Evolutionary conservation across 176 grass and related monocot genomes (phyloP), one percentile per base, ranked within the genome.

Genomic region (Luzula sylvatica): DNA sequence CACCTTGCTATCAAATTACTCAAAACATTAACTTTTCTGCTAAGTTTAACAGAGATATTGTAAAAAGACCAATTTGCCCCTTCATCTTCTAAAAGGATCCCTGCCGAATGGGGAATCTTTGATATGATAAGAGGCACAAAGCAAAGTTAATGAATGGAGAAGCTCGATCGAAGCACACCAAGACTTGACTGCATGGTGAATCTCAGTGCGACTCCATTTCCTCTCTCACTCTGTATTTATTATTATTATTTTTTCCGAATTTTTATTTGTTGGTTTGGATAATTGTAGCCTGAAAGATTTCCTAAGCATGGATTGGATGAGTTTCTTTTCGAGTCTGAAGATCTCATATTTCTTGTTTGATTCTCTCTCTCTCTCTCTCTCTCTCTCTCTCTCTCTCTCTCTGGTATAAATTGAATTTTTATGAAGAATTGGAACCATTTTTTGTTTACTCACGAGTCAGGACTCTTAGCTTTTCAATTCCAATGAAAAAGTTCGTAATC

Each of bases 291-390:
- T 18, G 23, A 46, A 8, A 50, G 46, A 21, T 50, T 52, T 52
- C 60, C 69, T 15, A 22, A 42, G 53, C 53, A 79, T 42, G 61
- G 61, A 63, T 53, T 72, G 68, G 54, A 43, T 11, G 61, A 61
- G 7, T 68, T 79, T 26, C 19, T 79, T 17, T 55, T 72, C 45
- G 75, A 67, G 42, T 58, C 54, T 1, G 75, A 79, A 61, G 75
- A 72, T 17, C 68, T 79, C 26, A 40, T 67, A 51, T 52, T 79
- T 32, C 75, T 72, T 69, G 75, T 79, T 50, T 47, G 27, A 7
- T 46, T 54, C 59, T 50, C 17, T 52, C 25, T 8, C 42, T 49
- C n/a, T 27, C 16, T 22, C 45, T n/a, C n/a, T n/a, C n/a, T n/a
- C n/a, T n/a, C n/a, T n/a, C n/a, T n/a, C n/a, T n/a, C n/a, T n/a